Conservation (phyloP, 352 stramenopile species). For the Globisporangium solare region DNA sequence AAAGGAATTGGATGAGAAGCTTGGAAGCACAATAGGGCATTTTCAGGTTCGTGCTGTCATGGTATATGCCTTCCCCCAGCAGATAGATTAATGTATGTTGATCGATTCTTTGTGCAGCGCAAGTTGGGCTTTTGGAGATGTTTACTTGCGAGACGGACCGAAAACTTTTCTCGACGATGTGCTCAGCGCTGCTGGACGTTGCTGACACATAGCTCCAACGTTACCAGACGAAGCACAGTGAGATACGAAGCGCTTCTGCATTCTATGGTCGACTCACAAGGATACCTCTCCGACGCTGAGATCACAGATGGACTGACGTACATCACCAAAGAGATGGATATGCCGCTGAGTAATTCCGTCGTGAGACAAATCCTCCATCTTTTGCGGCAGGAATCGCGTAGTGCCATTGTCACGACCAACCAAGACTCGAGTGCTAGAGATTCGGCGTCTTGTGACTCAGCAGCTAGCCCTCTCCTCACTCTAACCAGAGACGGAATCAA, state of each 20-base stretch:
- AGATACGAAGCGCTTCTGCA: constrained; percentile 26
- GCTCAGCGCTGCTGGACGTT: constrained; percentile 32
- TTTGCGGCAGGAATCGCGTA: constrained; percentile 8
- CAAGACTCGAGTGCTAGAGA: not conserved
- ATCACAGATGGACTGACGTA: constrained; percentile 30
- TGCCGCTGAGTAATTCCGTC: constrained; percentile 11
- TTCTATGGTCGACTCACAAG: constrained; percentile 25
- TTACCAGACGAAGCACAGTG: constrained; percentile 13
- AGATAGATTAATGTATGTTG: constrained; percentile 9
- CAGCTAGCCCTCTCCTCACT: constrained; percentile 10
- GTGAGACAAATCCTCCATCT: constrained; percentile 11
- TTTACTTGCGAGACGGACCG: constrained; percentile 30
- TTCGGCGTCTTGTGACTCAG: not conserved
- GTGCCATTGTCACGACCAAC: not conserved
- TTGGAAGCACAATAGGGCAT: constrained; percentile 30
- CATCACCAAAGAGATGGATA: constrained; percentile 29
- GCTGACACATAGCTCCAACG: constrained; percentile 8
- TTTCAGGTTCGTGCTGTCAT: constrained; percentile 41
- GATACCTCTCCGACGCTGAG: constrained; percentile 38
- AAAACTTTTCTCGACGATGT: constrained; percentile 5
- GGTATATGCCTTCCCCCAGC: not conserved
- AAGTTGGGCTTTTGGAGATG: constrained; percentile 54
- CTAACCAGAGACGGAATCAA: constrained; percentile 26
- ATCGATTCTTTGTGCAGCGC: constrained; percentile 18
- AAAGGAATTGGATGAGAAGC: constrained; percentile 45